A percentile compares a stretch with the other conserved stretches of the same genome.
phyloP scores from a whole-genome alignment of 495 filamentous ascomycete genomes.

The Diplogelasinospora grovesii region DNA sequence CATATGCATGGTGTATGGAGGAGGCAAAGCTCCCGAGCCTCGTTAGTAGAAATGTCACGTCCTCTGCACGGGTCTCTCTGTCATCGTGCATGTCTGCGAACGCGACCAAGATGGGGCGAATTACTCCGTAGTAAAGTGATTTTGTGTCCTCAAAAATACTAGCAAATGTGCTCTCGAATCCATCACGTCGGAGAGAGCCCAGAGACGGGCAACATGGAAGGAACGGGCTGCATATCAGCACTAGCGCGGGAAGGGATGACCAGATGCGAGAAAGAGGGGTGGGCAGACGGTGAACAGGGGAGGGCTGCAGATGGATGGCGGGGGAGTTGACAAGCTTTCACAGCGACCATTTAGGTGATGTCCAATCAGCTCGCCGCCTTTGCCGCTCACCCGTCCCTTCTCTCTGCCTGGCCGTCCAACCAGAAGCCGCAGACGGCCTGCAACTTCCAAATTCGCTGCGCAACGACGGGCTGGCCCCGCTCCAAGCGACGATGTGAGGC shows the following conservation, averaged over 20 bases:
- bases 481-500: neutral
- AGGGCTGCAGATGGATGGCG: constrained; percentile 14
- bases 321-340: constrained; percentile 10
- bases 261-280: constrained; percentile 10
- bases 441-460: constrained; percentile 1
- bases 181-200: too few relatives aligned
- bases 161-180: too few relatives aligned
- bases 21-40: too few relatives aligned
- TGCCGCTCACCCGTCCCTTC: constrained; percentile 20
- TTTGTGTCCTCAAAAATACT: too few relatives aligned
- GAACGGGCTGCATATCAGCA: neutral
- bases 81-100: too few relatives aligned
- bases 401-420: constrained; percentile 16
- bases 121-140: too few relatives aligned
- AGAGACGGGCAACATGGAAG: constrained; percentile 2
- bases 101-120: too few relatives aligned
- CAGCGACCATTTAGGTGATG: constrained; percentile 6
- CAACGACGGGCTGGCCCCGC: too few relatives aligned
- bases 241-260: too few relatives aligned
- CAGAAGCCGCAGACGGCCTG: constrained; percentile 8
- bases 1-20: too few relatives aligned
- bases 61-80: too few relatives aligned
- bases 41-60: too few relatives aligned
- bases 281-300: constrained; percentile 12
- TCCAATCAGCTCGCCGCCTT: constrained; percentile 18